These are phyloP conservation scores for Pseudocercospora musae DNA, from an alignment of 2,329 filamentous ascomycete species.

Conservation along the genomic window DNA sequence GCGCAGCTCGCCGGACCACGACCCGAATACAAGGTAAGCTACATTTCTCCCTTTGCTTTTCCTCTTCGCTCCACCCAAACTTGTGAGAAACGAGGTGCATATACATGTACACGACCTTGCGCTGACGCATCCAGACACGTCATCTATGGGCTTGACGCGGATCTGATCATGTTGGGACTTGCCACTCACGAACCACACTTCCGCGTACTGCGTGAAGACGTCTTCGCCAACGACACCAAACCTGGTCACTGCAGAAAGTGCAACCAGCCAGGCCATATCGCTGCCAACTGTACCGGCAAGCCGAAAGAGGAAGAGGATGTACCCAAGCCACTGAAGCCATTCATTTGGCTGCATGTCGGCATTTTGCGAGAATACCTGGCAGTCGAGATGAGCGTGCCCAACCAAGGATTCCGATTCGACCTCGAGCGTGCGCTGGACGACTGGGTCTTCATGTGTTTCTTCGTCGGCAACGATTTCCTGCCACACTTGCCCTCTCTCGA, in stretches of 20 bases:
- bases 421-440: constrained; percentile 92
- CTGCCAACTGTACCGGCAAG: constrained; percentile 80
- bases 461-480: constrained; percentile 97
- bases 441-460: constrained; percentile 99
- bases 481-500: constrained; percentile 96
- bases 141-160: constrained; percentile 95
- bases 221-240: constrained; percentile 87
- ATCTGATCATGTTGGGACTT: constrained; percentile 97
- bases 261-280: constrained; percentile 87
- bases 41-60: constrained; percentile 7
- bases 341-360: constrained; percentile 96
- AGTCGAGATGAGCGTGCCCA: constrained; percentile 79
- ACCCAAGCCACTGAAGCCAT: constrained; percentile 84
- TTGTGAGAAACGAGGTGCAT: constrained; percentile 5
- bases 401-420: constrained; percentile 83
- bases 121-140: constrained; percentile 65
- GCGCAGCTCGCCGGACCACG: constrained; percentile 81
- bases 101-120: background rate
- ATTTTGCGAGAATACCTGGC: constrained; percentile 89
- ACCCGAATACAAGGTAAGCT: constrained; percentile 71
- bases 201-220: constrained; percentile 91
- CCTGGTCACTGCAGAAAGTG: constrained; percentile 80
- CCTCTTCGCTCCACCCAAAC: constrained; percentile 9
- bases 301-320: constrained; percentile 73
- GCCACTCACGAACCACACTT: constrained; percentile 98